phyloP scores from a whole-genome alignment of 306 rosid species.

The Glycyrrhiza uralensis region DNA sequence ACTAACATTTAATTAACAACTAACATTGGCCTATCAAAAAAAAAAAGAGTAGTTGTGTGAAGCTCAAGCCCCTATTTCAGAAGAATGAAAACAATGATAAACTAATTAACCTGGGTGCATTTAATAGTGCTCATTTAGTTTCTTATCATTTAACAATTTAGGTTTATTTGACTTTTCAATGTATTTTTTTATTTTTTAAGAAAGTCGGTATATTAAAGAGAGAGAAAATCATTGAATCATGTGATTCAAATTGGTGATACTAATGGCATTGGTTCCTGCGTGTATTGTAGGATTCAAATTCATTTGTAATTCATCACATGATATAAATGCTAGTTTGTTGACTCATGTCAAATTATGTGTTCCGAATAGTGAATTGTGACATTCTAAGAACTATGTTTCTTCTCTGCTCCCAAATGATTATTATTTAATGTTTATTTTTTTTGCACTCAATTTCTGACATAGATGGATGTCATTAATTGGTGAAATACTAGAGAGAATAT shows the following conservation, averaged over 20 bases:
- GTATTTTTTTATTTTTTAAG: too few relatives aligned
- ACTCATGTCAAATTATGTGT: neutral
- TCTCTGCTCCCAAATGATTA: neutral
- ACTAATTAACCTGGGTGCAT: neutral
- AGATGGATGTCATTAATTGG: neutral
- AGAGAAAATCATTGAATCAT: neutral
- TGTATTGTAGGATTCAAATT: neutral
- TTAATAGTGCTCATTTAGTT: neutral
- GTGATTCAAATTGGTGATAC: neutral
- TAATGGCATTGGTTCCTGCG: neutral
- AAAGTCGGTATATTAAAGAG: too few relatives aligned
- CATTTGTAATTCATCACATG: neutral
- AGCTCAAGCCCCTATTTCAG: neutral
- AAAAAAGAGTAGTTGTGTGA: neutral
- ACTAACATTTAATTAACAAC: too few relatives aligned
- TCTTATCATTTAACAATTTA: neutral
- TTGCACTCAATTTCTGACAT: slow-evolving; percentile 2
- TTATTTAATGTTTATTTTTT: neutral
- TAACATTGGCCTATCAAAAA: too few relatives aligned
- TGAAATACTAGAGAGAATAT: neutral
- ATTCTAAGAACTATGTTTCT: too few relatives aligned
- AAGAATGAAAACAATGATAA: neutral
- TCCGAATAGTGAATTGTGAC: neutral
- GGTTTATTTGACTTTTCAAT: neutral
- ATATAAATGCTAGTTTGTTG: neutral